Evolutionary conservation across 208 protist genomes (phyloP).

Genomic region (Dictyostelium gargantuum): DNA sequence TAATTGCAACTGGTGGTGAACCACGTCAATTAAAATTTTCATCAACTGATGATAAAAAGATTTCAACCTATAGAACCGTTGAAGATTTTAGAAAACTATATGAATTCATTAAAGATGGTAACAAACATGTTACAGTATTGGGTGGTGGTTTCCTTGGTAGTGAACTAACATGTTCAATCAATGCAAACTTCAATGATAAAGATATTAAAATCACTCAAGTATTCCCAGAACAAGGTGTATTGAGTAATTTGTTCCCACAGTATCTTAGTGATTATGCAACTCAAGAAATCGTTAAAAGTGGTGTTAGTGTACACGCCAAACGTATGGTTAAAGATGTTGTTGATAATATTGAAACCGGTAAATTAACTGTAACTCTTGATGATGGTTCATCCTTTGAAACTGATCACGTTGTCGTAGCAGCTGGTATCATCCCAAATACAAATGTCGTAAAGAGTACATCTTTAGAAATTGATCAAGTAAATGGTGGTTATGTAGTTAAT

Average conservation of each 20-base stretch:
- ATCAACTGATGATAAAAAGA: not conserved
- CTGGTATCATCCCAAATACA: slow-evolving; percentile 33
- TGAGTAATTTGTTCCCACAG: not conserved
- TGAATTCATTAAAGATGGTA: not conserved
- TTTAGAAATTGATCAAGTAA: slow-evolving; percentile 27
- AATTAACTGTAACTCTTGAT: not conserved
- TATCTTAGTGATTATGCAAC: slow-evolving; percentile 48
- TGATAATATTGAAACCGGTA: not conserved
- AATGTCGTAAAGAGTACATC: not conserved
- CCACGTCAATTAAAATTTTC: slow-evolving; percentile 45
- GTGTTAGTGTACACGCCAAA: not conserved
- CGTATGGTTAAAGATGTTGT: not conserved
- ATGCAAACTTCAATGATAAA: not conserved
- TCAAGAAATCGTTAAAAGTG: not conserved
- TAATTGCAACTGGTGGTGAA: slow-evolving; percentile 63
- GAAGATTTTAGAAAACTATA: slow-evolving; percentile 45
- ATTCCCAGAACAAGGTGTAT: slow-evolving; percentile 58
- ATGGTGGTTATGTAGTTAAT: slow-evolving; percentile 59
- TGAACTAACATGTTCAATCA: slow-evolving; percentile 33
- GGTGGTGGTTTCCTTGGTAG: slow-evolving; percentile 62
- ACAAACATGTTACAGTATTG: slow-evolving; percentile 20
- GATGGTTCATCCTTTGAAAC: not conserved
- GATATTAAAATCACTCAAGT: slow-evolving; percentile 13
- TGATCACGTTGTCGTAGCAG: slow-evolving; percentile 50
- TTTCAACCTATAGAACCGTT: slow-evolving; percentile 54